These are phyloP conservation scores for Ogataea nonfermentans DNA, from an alignment of 805 yeast genomes.

Conservation along the genomic window DNA sequence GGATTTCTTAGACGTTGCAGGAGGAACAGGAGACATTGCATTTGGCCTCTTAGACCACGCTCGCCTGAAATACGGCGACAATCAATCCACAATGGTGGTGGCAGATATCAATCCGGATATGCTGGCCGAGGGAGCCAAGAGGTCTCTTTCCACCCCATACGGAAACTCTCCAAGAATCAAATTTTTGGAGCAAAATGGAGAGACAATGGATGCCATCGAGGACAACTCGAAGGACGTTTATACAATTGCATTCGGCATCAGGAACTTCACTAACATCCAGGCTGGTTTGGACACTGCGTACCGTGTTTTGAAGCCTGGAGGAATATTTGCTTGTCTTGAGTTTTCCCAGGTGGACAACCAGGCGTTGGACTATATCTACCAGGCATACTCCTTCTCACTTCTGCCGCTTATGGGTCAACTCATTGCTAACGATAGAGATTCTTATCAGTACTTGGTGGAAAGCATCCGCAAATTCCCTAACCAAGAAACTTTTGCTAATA, in stretches of 20 bases:
- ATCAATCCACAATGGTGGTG: constrained; percentile 75
- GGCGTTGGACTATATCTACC: constrained; percentile 70
- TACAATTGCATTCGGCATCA: constrained; percentile 95
- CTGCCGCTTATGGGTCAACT: constrained; percentile 95
- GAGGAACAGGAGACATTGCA: constrained; percentile 98
- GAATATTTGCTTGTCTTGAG: constrained; percentile 94
- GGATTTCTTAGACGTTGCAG: constrained; percentile 93
- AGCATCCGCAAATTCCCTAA: constrained; percentile 88
- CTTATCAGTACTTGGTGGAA: constrained; percentile 95
- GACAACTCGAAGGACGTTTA: constrained; percentile 91
- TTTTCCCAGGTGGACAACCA: constrained; percentile 89
- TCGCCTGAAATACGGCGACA: constrained; percentile 70
- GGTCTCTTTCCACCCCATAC: constrained; percentile 59
- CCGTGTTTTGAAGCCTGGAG: constrained; percentile 95
- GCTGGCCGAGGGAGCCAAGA: constrained; percentile 86
- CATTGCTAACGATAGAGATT: constrained; percentile 91
- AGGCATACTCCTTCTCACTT: constrained; percentile 81
- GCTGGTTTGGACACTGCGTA: constrained; percentile 94
- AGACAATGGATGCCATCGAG: constrained; percentile 75
- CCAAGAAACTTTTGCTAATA: constrained; percentile 84
- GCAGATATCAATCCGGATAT: constrained; percentile 96
- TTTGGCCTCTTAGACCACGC: constrained; percentile 94
- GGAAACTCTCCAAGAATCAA: constrained; percentile 68
- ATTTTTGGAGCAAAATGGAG: constrained; percentile 92
- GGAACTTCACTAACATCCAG: constrained; percentile 94